Evolutionary conservation across 768 basidiomycete species (phyloP), one percentile per base, ranked within the genome.

Genomic region (Pulveroboletus sp.): DNA sequence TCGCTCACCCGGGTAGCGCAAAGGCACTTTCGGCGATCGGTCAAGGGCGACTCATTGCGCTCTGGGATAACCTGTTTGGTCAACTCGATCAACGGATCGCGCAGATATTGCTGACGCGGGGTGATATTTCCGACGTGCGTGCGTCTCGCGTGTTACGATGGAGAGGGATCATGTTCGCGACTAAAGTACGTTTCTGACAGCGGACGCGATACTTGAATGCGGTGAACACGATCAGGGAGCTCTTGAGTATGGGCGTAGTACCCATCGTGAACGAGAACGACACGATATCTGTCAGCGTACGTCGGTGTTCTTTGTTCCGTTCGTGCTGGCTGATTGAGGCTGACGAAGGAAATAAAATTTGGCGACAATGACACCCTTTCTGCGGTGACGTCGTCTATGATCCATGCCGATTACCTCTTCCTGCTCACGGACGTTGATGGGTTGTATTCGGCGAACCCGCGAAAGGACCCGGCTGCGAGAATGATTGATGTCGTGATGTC

Each of bases 231-330:
- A 80, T 99, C 67, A 85, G 86, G 32, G 93, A 97, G 60, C 75
- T 99, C 10, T 71, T 99, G 26, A 81, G 81, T 3, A 89, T 97
- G 86, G 95, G 94, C 14, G 91, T 98, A 0, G 83, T 99, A 1
- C 96, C 96, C 3, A 97, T 99, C 55, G 93, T 99, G 47, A 99
- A 99, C 68, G 96, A 99, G 69, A 99, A 99, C 60, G 96, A 99
- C 66, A 98, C 96, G 0, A 84, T 99, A 32, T 95, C 94, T 21
- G 96, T 99, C 51, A 93, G 92, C 71, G 93, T 95, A 65, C 66
- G 89, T 81, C 7, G 27, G 24, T 30, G 17, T 18, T 44, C 3
- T 12, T 31, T 12, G 3, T 17, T 3, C 5, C 9, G 31, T n/a
- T 17, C 14, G 10, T 39, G 39, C 26, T 46, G 24, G 14, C 8